Evolutionary conservation across 345 rosid species (phyloP).

Genomic region (Euclidium syriacum): DNA sequence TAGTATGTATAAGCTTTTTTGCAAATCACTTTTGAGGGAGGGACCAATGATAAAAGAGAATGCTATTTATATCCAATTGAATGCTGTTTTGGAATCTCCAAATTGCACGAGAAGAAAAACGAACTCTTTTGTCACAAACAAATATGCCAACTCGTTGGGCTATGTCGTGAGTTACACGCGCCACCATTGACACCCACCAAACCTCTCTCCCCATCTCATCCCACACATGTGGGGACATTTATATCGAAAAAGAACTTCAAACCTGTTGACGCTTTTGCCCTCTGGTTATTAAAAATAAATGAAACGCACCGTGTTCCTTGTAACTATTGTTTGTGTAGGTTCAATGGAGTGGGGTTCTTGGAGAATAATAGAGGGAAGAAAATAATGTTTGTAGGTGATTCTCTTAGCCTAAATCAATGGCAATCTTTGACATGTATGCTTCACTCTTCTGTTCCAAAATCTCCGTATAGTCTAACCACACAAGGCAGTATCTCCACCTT

Average conservation of each 20-base stretch:
- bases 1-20: neutral
- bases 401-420: conserved; percentile 74
- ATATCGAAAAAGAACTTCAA: too few species aligned
- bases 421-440: conserved; percentile 76
- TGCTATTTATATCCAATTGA: conserved; percentile 13
- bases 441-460: conserved; percentile 44
- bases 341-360: conserved; percentile 50
- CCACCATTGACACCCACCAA: conserved; percentile 17
- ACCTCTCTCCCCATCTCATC: neutral
- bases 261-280: too few species aligned
- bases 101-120: conserved; percentile 5
- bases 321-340: conserved; percentile 31
- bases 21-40: conserved; percentile 13
- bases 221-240: conserved; percentile 27
- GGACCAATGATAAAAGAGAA: conserved; percentile 19
- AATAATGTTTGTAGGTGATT: conserved; percentile 79
- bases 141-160: conserved; percentile 8
- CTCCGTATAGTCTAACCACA: conserved; percentile 36
- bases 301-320: neutral
- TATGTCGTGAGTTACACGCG: conserved; percentile 22
- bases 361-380: conserved; percentile 52
- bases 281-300: too few species aligned
- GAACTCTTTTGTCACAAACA: conserved; percentile 1
- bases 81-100: conserved; percentile 19
- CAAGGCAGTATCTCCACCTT: conserved; percentile 45